phyloP scores from a whole-genome alignment of 2,329 filamentous ascomycete species.

The Bipolaris sorokiniana region DNA sequence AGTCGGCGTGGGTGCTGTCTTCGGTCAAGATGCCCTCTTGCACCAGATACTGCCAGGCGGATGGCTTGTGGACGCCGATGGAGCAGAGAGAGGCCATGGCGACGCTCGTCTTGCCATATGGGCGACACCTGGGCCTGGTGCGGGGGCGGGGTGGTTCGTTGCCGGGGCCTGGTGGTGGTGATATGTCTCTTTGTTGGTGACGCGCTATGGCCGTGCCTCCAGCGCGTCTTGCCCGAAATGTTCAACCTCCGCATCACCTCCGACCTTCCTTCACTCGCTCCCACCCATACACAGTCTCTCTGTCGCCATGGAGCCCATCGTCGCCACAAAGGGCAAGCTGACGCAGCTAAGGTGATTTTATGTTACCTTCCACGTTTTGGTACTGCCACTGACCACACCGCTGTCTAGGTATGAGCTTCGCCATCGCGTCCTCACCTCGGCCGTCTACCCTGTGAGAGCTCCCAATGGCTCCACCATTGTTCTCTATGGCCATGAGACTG shows the following conservation, averaged over 20 bases:
- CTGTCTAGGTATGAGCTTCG: conserved; percentile 64
- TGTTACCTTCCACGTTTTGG: background rate
- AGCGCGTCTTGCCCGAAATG: conserved; percentile 29
- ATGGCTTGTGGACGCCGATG: conserved; percentile 87
- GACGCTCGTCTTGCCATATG: conserved; percentile 41
- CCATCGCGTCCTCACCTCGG: conserved; percentile 62
- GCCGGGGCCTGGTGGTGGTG: background rate
- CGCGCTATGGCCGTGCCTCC: conserved; percentile 31
- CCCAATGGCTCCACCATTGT: conserved; percentile 68
- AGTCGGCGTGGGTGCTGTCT: conserved; percentile 69
- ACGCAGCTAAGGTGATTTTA: conserved; percentile 40
- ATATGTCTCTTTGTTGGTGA: conserved; percentile 19
- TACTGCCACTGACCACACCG: conserved; percentile 13
- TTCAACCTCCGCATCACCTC: conserved; percentile 21
- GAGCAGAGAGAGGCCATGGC: conserved; percentile 89
- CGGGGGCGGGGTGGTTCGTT: conserved; percentile 14
- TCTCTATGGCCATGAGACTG: conserved; percentile 64
- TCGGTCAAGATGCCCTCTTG: conserved; percentile 76
- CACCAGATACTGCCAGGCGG: conserved; percentile 81
- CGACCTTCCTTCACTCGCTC: conserved; percentile 16
- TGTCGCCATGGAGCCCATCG: conserved; percentile 75
- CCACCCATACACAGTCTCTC: conserved; percentile 9
- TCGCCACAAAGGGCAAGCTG: conserved; percentile 40
- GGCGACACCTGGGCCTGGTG: conserved; percentile 20
- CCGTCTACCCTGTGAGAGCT: conserved; percentile 63